Evolutionary conservation across 1,284 basidiomycete genomes (phyloP).

Genomic region (Thecaphora thlaspeos): DNA sequence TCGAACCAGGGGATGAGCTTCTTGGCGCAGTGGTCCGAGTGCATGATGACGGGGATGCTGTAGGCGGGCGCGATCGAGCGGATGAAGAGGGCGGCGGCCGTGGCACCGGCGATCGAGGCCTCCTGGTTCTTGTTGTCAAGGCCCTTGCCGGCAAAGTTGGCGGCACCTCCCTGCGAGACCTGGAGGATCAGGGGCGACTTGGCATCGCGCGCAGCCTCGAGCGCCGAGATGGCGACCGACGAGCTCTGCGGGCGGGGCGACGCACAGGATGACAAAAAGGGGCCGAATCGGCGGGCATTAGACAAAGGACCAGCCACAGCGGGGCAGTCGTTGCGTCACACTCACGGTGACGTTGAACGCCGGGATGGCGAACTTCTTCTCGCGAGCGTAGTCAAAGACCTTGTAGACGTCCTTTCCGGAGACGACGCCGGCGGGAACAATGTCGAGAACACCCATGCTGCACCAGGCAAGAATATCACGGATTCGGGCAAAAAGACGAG

Average conservation of each 20-base stretch:
- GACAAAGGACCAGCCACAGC: neutral
- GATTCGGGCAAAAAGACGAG: no score
- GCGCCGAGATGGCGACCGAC: constrained; percentile 52
- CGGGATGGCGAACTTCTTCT: constrained; percentile 56
- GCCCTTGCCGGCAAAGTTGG: constrained; percentile 96
- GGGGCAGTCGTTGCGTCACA: constrained; percentile 3
- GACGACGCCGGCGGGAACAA: constrained; percentile 56
- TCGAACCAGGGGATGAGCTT: constrained; percentile 99
- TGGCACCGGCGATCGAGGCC: constrained; percentile 89
- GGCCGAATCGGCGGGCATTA: no score
- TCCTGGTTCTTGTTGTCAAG: constrained; percentile 92
- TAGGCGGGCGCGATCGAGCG: constrained; percentile 70
- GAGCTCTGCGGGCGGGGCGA: constrained; percentile 26
- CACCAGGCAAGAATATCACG: no score
- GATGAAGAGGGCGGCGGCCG: constrained; percentile 90
- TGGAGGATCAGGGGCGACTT: constrained; percentile 98
- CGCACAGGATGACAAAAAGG: no score
- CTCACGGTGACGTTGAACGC: constrained; percentile 56
- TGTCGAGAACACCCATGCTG: constrained; percentile 54
- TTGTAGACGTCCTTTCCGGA: constrained; percentile 58
- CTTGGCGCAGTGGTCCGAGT: constrained; percentile 98
- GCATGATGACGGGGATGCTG: constrained; percentile 80
- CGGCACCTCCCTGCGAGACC: constrained; percentile 92
- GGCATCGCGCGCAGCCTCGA: constrained; percentile 65
- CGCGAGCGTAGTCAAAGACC: constrained; percentile 56